phyloP scores from a whole-genome alignment of 257 asterid species.

The Nicotiana sylvestris region DNA sequence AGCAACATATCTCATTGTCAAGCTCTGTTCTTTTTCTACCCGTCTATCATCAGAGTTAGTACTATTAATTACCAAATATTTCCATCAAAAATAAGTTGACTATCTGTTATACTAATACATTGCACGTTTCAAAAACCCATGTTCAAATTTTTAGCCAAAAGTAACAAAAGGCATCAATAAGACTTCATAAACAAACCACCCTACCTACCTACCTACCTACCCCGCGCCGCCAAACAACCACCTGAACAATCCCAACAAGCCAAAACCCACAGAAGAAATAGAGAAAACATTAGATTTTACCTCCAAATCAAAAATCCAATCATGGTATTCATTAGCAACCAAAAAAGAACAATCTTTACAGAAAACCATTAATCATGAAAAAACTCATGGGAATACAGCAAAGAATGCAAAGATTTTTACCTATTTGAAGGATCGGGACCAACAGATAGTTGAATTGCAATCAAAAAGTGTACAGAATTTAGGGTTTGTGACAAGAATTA shows the following conservation, averaged over 20 bases:
- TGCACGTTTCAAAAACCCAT: not conserved
- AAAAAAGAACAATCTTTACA: not conserved
- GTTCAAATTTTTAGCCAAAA: not conserved
- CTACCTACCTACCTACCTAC: not conserved
- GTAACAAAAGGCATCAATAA: not conserved
- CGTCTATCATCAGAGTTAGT: not conserved
- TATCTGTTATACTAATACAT: not conserved
- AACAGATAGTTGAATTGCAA: not conserved
- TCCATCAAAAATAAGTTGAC: not conserved
- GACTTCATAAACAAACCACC: not conserved
- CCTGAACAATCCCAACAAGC: constrained; percentile 4
- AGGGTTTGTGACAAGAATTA: constrained; percentile 9
- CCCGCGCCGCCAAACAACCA: too few species aligned
- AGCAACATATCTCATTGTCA: not conserved
- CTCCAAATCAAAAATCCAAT: not conserved
- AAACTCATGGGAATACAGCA: not conserved
- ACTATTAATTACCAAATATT: not conserved
- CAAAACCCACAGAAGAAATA: not conserved
- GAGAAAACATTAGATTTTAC: not conserved
- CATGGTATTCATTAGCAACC: not conserved
- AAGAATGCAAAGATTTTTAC: not conserved
- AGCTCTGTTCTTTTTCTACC: not conserved
- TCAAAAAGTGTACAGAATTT: not conserved
- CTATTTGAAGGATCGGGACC: not conserved
- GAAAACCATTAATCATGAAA: not conserved